phyloP scores from a whole-genome alignment of 352 stramenopile genomes.

The Pythium myriotylum region DNA sequence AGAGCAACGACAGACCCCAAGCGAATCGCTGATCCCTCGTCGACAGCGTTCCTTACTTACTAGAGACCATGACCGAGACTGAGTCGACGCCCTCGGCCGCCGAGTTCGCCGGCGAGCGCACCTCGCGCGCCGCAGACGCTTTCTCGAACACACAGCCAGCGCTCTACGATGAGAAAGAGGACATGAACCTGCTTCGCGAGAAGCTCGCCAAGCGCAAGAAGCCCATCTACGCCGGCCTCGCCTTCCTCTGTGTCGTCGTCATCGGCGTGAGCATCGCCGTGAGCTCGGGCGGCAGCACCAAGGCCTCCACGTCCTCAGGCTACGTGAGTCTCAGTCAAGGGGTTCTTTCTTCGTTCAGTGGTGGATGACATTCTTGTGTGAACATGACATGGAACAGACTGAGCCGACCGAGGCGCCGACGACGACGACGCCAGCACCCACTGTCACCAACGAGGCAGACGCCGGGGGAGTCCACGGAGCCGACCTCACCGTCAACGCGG shows the following conservation, averaged over 20 bases:
- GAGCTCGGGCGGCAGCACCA: conserved; percentile 1
- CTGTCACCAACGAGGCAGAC: conserved; percentile 2
- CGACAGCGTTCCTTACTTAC: no score
- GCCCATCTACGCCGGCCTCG: conserved; percentile 60
- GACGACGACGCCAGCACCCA: conserved; percentile 1
- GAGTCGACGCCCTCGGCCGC: conserved; percentile 19
- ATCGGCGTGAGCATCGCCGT: conserved; percentile 48
- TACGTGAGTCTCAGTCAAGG: no score
- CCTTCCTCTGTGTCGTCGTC: conserved; percentile 56
- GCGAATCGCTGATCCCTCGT: no score
- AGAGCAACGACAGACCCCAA: no score
- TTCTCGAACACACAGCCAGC: conserved; percentile 4
- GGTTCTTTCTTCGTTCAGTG: no score
- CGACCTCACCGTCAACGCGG: conserved; percentile 10
- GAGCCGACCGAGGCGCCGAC: conserved; percentile 26
- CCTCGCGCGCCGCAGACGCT: conserved; percentile 41
- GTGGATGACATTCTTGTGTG: neutral
- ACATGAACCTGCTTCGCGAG: conserved; percentile 43
- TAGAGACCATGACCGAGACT: neutral
- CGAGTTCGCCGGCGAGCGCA: conserved; percentile 41
- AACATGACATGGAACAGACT: no score
- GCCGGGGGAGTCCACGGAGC: conserved; percentile 27
- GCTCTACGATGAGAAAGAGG: conserved; percentile 52
- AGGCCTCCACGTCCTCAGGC: conserved; percentile 34
- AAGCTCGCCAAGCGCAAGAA: conserved; percentile 59